Evolutionary conservation across 768 basidiomycete species (phyloP), one percentile per base, ranked within the genome.

Genomic region (Lenzites betulinus): DNA sequence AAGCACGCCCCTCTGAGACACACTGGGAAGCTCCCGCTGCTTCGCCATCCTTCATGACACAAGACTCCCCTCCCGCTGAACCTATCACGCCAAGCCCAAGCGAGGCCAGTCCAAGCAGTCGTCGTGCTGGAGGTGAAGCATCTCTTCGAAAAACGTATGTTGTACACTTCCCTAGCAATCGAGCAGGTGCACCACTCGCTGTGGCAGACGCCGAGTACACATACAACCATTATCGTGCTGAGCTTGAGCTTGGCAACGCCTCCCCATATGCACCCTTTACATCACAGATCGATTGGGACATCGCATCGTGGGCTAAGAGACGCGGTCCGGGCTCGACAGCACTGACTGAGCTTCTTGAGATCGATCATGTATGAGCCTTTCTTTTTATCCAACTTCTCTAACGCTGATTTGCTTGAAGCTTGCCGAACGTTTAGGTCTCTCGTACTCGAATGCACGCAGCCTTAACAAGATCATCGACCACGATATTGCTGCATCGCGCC

Each of bases 281-380:
- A 0, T 75, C 74, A 0, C 41, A 71, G 33, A 33, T 76, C 1
- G 76, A 79, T 35, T 80, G 76, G 77, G 75, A 77, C 56, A 25
- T 79, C 26, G 77, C 74, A 2, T 48, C 60, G 18, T 79, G 79
- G 78, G 77, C 75, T 1, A 79, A 79, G 58, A 58, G 75, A 0
- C 64, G 69, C 0, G 75, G 75, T 0, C 64, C 71, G 0, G 67
- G 75, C 7, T 76, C 78, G 0, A 76, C 75, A 0, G 77, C 77
- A 0, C 63, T 79, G 18, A 62, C 73, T 0, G 76, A 79, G 1
- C 54, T 80, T 0, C 62, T 80, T 9, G 54, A 50, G 3, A 79
- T 81, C 53, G 64, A 74, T 0, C 75, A 73, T 15, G 75, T 77
- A 62, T 46, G 74, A 69, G 6, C 3, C 13, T 16, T 26, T 3